Evolutionary conservation across 1,284 basidiomycete genomes (phyloP), one percentile per base, ranked within the genome.

Genomic region (Heterobasidion annosum): DNA sequence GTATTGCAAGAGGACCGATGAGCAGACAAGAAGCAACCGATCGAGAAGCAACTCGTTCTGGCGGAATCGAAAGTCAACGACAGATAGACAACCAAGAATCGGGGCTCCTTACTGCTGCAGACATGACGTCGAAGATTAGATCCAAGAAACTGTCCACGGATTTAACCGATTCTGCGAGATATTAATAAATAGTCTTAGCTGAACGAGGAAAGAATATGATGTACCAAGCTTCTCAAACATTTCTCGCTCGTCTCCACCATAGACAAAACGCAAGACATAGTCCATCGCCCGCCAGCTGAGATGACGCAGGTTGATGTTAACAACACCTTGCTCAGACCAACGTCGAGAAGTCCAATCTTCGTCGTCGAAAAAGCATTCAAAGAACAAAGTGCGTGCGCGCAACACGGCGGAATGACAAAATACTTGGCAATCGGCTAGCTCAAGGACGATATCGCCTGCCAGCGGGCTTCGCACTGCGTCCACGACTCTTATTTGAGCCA

Each of bases 1-100:
- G 62, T 90, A 79, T 25, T 76, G 74, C 43, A 93, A 75, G 50
- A 96, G 78, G 33, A 87, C 77, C 8, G 76, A 72, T 2, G 93
- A 93, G 70, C 93, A 96, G 9, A 97, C 71, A 2, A 91, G 77
- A 54, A 93, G 81, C 8, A 98, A 81, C 25, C 88, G 85, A 61
- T 93, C 91, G 19, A 98, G 75, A 19, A 98, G 77, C 1, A 98
- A 71, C 69, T 98, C 94, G 61, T 92, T 95, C 89, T 93, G 58
- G 6, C 34, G 19, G 16, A 2, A 7, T 46, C 25, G 2, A 32
- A 44, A 47, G 37, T 35, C 52, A 55, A 46, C 35, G 50, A 13
- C 53, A 43, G 51, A 44, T 33, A 52, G n/a, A 16, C 4, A 16
- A 13, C 33, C 16, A 32, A 54, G 3, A 13, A 5, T 42, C 53